Evolutionary conservation across 148 eudicot species (phyloP), one percentile per base, ranked within the genome.

Genomic region (Chenopodium berlandieri): DNA sequence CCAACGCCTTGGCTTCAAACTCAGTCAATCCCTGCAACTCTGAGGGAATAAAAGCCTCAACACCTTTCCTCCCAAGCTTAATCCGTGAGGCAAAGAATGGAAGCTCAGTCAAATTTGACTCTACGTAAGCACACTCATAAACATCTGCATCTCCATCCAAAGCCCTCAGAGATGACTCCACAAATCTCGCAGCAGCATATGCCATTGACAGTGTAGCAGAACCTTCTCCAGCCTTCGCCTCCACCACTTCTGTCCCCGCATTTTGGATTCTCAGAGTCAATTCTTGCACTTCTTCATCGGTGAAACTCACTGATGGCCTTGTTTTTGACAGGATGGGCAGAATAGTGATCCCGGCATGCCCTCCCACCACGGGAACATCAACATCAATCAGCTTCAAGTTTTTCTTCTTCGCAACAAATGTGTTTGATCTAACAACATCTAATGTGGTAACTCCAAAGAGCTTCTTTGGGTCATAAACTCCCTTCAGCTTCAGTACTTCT

Each of bases 201-300:
- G 97, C 95, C 97, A 94, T 94, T 3, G 97, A 94, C 81, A 94
- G 88, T 7, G 97, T 94, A 10, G 97, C 97, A 9, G 95, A 93
- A 54, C 97, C 97, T 9, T 93, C 92, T 37, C 97, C 97, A 7
- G 92, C 92, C 79, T 94, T 92, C 13, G 97, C 95, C 84, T 94
- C 97, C 82, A 93, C 95, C 25, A 93, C 97, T 75, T 93, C 95
- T 4, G 95, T 93, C 74, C 97, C 95, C 1, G 94, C 97, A 76
- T 93, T 92, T 71, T 92, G 97, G 23, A 92, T 93, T 88, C 94
- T 89, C 71, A 84, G 91, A 0, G 95, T 93, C 60, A 93, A 85
- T 82, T 90, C 91, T 31, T 89, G 75, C 48, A 90, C 86, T 85
- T 94, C 95, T 69, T 89, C 87, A 71, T 90, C 86, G 1, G 88